Evolutionary conservation across 805 yeast genomes (phyloP).

Genomic region (Candida ovalis): DNA sequence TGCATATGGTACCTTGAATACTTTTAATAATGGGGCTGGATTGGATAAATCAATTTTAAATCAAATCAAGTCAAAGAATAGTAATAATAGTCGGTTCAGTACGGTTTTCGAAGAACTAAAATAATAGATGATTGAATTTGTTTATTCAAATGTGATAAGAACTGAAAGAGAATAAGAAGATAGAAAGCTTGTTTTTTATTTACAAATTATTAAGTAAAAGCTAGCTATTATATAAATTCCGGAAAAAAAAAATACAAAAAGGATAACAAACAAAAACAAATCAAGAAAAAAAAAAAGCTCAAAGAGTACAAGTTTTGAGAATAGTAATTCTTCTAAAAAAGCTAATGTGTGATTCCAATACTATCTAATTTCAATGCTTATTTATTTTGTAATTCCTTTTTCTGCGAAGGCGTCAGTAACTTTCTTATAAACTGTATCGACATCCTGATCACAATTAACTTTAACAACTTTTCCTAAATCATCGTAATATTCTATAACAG

Average conservation of each 20-base stretch:
- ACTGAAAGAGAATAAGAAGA: neutral
- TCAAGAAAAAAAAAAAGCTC: neutral
- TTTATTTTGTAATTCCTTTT: constrained; percentile 28
- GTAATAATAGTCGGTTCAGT: constrained; percentile 17
- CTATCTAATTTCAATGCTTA: no score
- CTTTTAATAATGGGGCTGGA: constrained; percentile 8
- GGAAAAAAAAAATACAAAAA: neutral
- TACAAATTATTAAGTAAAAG: neutral
- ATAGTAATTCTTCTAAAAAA: neutral
- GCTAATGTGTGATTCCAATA: neutral
- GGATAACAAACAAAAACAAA: neutral
- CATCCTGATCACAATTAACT: constrained; percentile 74
- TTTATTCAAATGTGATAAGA: neutral
- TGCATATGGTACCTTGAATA: constrained; percentile 58
- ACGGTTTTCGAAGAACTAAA: constrained; percentile 20
- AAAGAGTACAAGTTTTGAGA: neutral
- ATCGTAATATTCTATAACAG: constrained; percentile 83
- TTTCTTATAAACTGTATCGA: constrained; percentile 67
- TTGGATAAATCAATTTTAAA: constrained; percentile 9
- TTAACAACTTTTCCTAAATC: constrained; percentile 71
- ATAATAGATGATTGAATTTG: neutral
- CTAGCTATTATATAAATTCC: neutral
- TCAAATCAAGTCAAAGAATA: constrained; percentile 6
- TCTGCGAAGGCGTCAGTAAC: constrained; percentile 64
- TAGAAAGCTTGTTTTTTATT: neutral